Base-by-base conservation (phyloP, 495 filamentous ascomycete genomes). In the Penicillium manginii region DNA sequence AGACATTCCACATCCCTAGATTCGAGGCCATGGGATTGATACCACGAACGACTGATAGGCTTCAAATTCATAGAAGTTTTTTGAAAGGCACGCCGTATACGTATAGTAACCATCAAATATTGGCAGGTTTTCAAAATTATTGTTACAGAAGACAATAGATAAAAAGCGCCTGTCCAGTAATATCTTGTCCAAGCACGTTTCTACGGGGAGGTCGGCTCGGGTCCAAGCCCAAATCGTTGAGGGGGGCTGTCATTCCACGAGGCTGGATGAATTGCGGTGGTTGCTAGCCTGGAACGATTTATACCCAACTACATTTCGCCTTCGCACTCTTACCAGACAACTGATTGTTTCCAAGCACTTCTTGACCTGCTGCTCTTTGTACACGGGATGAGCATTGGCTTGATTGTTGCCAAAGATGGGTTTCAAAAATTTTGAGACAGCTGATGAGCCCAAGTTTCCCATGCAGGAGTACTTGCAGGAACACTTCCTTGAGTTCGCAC, bases 401-500 rank as follows among this genome's bases (percentile, higher is more conserved):
- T 47, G 18, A 15, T 47, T 9, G 19, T 29, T 23, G 22, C 46
- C 29, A 54, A 62, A 58, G 18, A 67, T 64, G 61, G 56, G 60
- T 39, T 52, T 53, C 26, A 47, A 43, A 17, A 54, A 31, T n/a
- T 31, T 59, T 45, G 26, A 57, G 17, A 18, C 35, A 15, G 26
- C 47, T n/a, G 55, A 58, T n/a, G 62, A 70, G 45, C 47, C 56
- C 39, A 66, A 63, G 35, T 17, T 55, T 18, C 63, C 55, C 1
- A 12, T 62, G 17, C 50, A 61, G 4, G 56, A 63, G n/a, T 39
- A 62, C 21, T 50, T 70, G 18, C 62, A 50, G 46, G 48, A 64
- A 7, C 53, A 68, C 22, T 29, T 33, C 32, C 72, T 78, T 46
- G 70, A 73, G 54, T 35, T 76, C 29, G 71, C 75, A 26, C 57